Evolutionary conservation across 306 rosid genomes (phyloP), one percentile per base, ranked within the genome.

Genomic region (Cajanus cajan): DNA sequence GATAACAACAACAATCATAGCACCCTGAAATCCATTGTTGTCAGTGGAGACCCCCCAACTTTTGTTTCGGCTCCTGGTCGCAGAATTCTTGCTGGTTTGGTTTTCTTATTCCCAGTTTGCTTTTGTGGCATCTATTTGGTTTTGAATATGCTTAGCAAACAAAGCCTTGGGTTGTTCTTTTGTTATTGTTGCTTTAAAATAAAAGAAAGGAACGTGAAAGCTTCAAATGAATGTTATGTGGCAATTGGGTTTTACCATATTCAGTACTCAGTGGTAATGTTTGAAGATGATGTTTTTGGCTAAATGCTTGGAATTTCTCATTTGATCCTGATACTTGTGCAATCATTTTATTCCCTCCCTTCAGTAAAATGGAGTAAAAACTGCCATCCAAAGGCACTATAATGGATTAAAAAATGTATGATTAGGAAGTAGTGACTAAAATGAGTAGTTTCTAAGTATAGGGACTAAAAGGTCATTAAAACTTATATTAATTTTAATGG

Each of bases 31-130:
- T 98, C 99, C 67, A 91, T 95, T 44, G 90, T 93, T 47, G 84
- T 91, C 65, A 79, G 67, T n/a, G 99, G 99, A 39, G 78, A 89
- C 68, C 98, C 99, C 3, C 98, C 99, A 8, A 95, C 96, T 72
- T 87, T 81, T 71, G 98, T 95, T 55, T 91, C 99, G 57, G 97
- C 98, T 68, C 99, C 99, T 21, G 97, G 90, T 71, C 97, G 97
- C 85, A 87, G 93, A 76, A 90, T 95, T 71, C 89, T 95, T 7
- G 99, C 99, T 15, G 98, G 96, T 95, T 87, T 44, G 90, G 82
- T 15, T 80, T 57, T 74, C 22, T 76, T 21, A 21, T 24, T 22
- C 19, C n/a, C 1, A 52, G 1, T 28, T 59, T 63, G 14, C 48
- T 50, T 44, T 45, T 6, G 28, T 61, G 58, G n/a, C 34, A 62